Evolutionary conservation across 176 grass and related monocot species (phyloP).

Genomic region (Ensete ventricosum): DNA sequence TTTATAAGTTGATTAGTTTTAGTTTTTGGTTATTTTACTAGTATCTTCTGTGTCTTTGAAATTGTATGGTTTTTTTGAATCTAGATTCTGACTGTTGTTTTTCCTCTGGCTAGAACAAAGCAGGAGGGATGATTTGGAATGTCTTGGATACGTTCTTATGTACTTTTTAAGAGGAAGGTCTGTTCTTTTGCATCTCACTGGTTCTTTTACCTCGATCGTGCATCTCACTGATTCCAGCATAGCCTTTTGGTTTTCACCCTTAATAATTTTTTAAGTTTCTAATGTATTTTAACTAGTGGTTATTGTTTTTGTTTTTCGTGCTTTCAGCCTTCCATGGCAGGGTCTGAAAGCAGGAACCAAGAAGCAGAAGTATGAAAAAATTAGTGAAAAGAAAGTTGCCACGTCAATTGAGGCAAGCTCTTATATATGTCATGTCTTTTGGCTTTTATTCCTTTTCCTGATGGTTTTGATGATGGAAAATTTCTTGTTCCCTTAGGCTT

Average conservation of each 20-base stretch:
- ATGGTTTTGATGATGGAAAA: background rate
- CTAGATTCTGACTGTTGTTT: constrained; percentile 10
- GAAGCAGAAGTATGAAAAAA: constrained; percentile 93
- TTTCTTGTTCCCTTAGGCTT: constrained; percentile 35
- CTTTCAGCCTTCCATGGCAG: constrained; percentile 67
- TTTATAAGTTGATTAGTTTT: background rate
- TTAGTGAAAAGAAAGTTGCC: constrained; percentile 76
- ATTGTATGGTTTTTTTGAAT: background rate
- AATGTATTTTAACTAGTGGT: background rate
- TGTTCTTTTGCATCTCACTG: constrained; percentile 1
- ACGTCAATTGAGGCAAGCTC: constrained; percentile 64
- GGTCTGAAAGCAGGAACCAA: constrained; percentile 89
- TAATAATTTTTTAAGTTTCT: background rate
- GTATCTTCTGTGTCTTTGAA: background rate
- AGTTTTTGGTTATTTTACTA: background rate
- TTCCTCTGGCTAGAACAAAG: constrained; percentile 61
- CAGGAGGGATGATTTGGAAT: constrained; percentile 92
- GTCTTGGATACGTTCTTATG: constrained; percentile 90
- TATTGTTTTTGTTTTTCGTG: constrained; percentile 11
- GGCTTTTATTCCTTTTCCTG: background rate
- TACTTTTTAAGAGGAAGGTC: constrained; percentile 95
- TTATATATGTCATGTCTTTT: constrained; percentile 9
- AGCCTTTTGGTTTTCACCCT: background rate
- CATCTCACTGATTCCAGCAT: too few species aligned
- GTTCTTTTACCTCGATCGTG: too few species aligned